Base-by-base conservation (phyloP, 768 basidiomycete species). In the Gymnopilus dilepis region DNA sequence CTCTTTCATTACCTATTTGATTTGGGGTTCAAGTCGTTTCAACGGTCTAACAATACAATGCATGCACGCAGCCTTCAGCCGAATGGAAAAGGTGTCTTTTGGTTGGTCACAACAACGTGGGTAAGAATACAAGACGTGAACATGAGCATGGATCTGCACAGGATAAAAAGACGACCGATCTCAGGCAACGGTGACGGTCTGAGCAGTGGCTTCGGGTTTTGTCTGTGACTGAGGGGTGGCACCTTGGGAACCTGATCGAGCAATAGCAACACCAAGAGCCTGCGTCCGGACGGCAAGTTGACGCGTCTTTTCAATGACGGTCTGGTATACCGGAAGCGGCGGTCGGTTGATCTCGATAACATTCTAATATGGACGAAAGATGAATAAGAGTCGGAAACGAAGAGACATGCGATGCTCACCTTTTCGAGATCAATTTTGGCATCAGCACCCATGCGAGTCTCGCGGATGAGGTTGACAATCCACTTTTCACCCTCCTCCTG, bases 381-480 rank as follows among this genome's bases (percentile, higher is more conserved):
- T 19, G 26, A 28, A 52, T 17, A 30, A 45, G 58, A 26, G 31
- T 51, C 24, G 9, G 41, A 31, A 50, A 50, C 28, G 47, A 33
- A 33, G 17, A 17, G 22, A 22, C 19, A 41, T 31, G n/a, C 48
- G 51, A 56, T 19, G 62, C 79, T 38, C 62, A 92, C 95, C 82
- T 97, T 95, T 76, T 96, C 95, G 26, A 99, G 82, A 74, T 99
- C 97, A 62, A 99, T 98, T 80, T 97, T 97, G 54, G 97, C 97
- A 68, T 99, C 97, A 1, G 93, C 90, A 13, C 94, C 94, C 91
- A 97, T 94, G 47, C 95, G 86, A 6, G 96, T 97, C 76, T 99
- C 97, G 33, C 97, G 88, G 69, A 99, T 97, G 63, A 99, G 90
- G 80, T 99, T 98, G 69, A 99, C 97, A 63, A 99, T 97, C 97